Base-by-base conservation (phyloP, 176 grass and related monocot genomes). In the Elymus sibiricus region DNA sequence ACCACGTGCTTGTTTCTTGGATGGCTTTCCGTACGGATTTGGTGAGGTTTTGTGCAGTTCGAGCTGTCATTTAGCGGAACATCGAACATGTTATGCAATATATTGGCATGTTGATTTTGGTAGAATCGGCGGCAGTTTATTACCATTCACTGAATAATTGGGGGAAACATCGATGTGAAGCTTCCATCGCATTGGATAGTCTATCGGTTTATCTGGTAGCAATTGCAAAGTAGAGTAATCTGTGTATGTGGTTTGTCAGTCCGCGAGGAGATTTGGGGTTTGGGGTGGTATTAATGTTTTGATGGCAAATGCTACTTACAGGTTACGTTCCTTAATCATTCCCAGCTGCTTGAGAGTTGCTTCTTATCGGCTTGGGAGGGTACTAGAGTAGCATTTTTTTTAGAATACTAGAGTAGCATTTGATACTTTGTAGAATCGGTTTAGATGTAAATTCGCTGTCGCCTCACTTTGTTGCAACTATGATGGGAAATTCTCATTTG, bases 41-140 rank as follows among this genome's bases (percentile, higher is more conserved):
- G 65, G 7, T 80, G 76, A 56, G 71, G 56, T 79, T 90, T 75
- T 74, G 47, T 74, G 37, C 27, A 38, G 75, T 67, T 79, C 11
- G 46, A 47, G 37, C 28, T 75, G 22, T 79, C 44, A 79, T 83
- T 73, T 74, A 16, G 35, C 37, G 27, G 80, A 83, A 79, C 60
- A 12, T 29, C 22, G 59, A 83, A 79, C 68, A 12, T 29, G 53
- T 74, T 15, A 2, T 3, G 32, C 66, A n/a, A 13, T 14, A 22
- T 34, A 38, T 78, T 64, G 79, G 59, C 37, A n/a, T 76, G n/a
- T 19, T n/a, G 26, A 31, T 66, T 76, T 74, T 25, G 16, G 39
- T 65, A 40, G 40, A 77, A 60, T 74, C 13, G 38, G 62, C 8
- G 60, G 39, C 16, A 49, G 14, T 6, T 42, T 82, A 11, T 49